Conservation (phyloP, 495 filamentous ascomycete genomes). For the Xylaria bambusicola region DNA sequence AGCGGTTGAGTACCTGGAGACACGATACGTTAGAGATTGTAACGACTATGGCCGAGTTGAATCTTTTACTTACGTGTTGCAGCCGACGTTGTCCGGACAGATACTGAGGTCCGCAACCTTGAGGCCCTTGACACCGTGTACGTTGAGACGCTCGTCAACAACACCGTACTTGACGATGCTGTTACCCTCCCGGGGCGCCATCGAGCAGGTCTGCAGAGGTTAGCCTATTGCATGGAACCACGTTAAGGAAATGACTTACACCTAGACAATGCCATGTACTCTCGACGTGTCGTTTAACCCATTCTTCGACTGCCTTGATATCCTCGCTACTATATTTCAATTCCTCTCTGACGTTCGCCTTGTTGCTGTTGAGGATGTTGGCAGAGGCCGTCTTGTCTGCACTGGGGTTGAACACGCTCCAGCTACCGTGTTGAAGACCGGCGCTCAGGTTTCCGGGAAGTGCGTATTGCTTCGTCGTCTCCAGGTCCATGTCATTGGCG, state of each 20-base stretch:
- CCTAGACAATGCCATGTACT: slow-evolving; percentile 75
- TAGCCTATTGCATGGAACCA: neutral
- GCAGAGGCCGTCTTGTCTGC: slow-evolving; percentile 48
- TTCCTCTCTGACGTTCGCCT: slow-evolving; percentile 58
- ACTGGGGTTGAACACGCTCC: slow-evolving; percentile 43
- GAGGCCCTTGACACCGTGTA: slow-evolving; percentile 76
- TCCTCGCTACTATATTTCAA: slow-evolving; percentile 69
- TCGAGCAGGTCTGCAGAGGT: slow-evolving; percentile 67
- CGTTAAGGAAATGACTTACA: slow-evolving; percentile 31
- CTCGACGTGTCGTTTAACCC: slow-evolving; percentile 75
- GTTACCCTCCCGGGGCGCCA: slow-evolving; percentile 78
- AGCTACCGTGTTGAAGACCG: slow-evolving; percentile 61
- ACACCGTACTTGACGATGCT: slow-evolving; percentile 80
- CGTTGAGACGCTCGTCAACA: slow-evolving; percentile 76
- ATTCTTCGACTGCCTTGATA: slow-evolving; percentile 71
- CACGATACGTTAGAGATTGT: slow-evolving; percentile 5
- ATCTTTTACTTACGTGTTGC: slow-evolving; percentile 63
- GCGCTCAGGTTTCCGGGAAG: slow-evolving; percentile 72
- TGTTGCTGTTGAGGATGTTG: slow-evolving; percentile 52
- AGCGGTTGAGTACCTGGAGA: slow-evolving; percentile 61
- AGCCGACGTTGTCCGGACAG: slow-evolving; percentile 81
- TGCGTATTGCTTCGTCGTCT: slow-evolving; percentile 73
- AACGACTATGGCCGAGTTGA: neutral
- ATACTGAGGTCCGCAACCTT: slow-evolving; percentile 82
- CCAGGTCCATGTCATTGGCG: slow-evolving; percentile 71